Evolutionary conservation across 164 flowering plant species (phyloP), one percentile per base, ranked within the genome.

Genomic region (Stephania japonica): DNA sequence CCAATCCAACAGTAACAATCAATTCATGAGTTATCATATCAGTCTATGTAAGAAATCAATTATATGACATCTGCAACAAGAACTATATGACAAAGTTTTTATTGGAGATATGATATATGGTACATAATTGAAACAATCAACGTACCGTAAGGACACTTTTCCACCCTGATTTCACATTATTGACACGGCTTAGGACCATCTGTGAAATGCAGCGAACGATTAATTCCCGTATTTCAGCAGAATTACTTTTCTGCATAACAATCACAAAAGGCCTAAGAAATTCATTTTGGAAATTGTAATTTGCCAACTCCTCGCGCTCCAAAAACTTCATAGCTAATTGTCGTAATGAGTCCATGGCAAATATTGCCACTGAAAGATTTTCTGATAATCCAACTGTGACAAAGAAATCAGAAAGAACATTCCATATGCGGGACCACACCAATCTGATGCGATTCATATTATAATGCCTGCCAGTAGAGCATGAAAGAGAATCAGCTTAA

Each of bases 121-220:
- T 32, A 32, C 38, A 27, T 50, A 72, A 42, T 44, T 71, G 65
- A 65, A 49, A 66, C 77, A 8, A 63, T 67, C 25, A 68, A 70
- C 81, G 10, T 90, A 96, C 99, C 99, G 84, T 85, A 79, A 96
- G 92, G 73, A 96, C 98, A 81, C 98, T 96, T 85, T 90, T 96
- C 99, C 99, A 96, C n/a, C 99, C 99, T 80, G 99, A 96, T 83
- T 96, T 96, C 81, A 96, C 94, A 85, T 93, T 90, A 75, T 70
- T 87, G 78, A 96, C 99, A 80, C 98, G 96, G 82, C 91, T 91
- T n/a, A 96, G 91, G 77, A 96, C 97, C 98, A 96, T 96, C 80
- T 96, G 98, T n/a, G 99, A 96, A 75, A 96, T 81, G 76, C 99
- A 96, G 24, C 99, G 90, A 79, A 96, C 93, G 70, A 94, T 92